Base-by-base conservation (phyloP, 2,329 filamentous ascomycete genomes). In the Sphaerulina musiva region DNA sequence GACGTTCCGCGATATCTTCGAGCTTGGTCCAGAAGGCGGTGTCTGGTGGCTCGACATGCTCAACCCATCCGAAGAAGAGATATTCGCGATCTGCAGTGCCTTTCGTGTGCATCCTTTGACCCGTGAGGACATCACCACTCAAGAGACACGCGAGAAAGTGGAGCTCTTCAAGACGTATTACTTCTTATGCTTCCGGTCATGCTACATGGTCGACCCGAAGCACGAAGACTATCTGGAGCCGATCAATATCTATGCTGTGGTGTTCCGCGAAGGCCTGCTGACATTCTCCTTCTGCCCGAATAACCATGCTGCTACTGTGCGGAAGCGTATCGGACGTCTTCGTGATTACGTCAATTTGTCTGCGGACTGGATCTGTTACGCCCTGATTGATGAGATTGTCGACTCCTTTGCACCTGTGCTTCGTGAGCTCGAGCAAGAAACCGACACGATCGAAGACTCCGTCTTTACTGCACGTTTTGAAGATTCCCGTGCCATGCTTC, bases 21-120 rank as follows among this genome's bases (percentile, higher is more conserved):
- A 84, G 62, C 77, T 83, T 36, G 81, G 80, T 34, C 78, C 78
- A 1, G 79, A 83, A 34, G 79, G 90, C 63, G 92, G 92, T 65
- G 91, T 95, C n/a, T 98, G 92, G 91, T 98, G 93, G 93, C 79
- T 98, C 48, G 95, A 98, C 66, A 86, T 96, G 69, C 86, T 92
- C 69, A 89, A 88, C 62, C 89, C 92, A 1, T 91, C 86, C 1
- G 87, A 91, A 66, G 90, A 92, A 55, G 93, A 97, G 69, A 84
- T 95, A 17, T 83, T 85, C 42, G 85, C 85, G 31, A 85, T 98
- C 58, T 95, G 89, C 76, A 90, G 91, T 67, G 91, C 93, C 4
- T 98, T 98, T 71, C 89, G 89, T 11, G 87, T 98, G 51, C 93
- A 98, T 72, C 92, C 92, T 34, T 76, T 98, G 70, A 98, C 93